Conservation (phyloP, 139 green algal genomes). For the Yamagishiella unicocca region DNA sequence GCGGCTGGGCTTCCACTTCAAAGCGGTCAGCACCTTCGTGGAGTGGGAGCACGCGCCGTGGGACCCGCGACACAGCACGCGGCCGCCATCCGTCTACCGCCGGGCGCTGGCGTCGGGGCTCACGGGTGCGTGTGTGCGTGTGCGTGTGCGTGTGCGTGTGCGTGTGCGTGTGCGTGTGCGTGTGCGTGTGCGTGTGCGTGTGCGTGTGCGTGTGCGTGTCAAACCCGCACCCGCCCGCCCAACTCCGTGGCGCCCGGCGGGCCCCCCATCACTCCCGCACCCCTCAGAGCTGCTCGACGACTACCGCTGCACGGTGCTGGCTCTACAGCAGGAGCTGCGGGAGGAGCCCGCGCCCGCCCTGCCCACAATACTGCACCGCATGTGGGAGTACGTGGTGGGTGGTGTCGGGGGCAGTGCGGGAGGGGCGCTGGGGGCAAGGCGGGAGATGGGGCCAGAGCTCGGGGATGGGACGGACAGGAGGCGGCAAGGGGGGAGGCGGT, state of each 20-base stretch:
- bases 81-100: slow-evolving; percentile 69
- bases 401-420: neutral
- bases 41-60: slow-evolving; percentile 52
- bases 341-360: slow-evolving; percentile 57
- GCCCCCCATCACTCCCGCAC: no score
- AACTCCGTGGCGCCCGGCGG: no score
- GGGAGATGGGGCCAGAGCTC: neutral
- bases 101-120: slow-evolving; percentile 79
- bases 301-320: slow-evolving; percentile 79
- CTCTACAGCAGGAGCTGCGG: slow-evolving; percentile 77
- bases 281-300: slow-evolving; percentile 86
- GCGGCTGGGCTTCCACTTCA: slow-evolving; percentile 78
- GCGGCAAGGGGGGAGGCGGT: neutral
- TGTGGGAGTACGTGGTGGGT: slow-evolving; percentile 74
- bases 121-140: slow-evolving; percentile 59
- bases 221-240: no score
- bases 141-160: no score
- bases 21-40: slow-evolving; percentile 76
- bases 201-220: no score
- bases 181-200: no score
- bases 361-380: slow-evolving; percentile 70
- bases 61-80: neutral
- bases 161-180: no score
- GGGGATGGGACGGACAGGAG: neutral
- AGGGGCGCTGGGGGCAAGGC: neutral